Percentiles rank a stretch among this genome's conserved stretches.
Evolutionary conservation across 257 asterid species (phyloP).

Genomic region (Ocimum tenuiflorum): DNA sequence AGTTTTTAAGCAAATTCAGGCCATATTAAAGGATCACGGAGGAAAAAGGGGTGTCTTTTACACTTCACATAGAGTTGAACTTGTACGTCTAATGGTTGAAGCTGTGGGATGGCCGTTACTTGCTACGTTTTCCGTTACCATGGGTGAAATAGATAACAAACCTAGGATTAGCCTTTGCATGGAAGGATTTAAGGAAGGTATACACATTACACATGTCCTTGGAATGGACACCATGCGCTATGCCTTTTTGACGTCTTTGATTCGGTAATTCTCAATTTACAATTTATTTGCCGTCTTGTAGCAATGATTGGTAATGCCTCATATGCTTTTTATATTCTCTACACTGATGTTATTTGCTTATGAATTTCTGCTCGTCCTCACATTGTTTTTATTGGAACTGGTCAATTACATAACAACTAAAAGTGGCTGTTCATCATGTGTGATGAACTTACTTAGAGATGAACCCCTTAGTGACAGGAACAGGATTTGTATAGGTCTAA

Average conservation of each 20-base stretch:
- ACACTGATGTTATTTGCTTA: neutral
- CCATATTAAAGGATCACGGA: conserved; percentile 69
- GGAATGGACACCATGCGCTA: conserved; percentile 99
- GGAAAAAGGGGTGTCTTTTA: conserved; percentile 86
- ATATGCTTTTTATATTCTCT: conserved; percentile 3
- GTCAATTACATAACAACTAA: too few relatives aligned
- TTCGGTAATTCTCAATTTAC: conserved; percentile 49
- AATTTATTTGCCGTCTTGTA: neutral
- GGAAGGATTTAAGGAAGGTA: conserved; percentile 97
- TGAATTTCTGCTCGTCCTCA: conserved; percentile 14
- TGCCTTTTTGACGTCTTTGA: conserved; percentile 85
- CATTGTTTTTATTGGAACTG: neutral
- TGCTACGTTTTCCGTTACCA: conserved; percentile 94
- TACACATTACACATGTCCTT: conserved; percentile 86
- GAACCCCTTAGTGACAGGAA: too few relatives aligned
- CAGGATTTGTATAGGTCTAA: neutral
- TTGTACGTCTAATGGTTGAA: conserved; percentile 92
- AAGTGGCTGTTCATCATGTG: neutral
- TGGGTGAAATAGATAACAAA: conserved; percentile 97
- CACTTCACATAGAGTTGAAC: conserved; percentile 81
- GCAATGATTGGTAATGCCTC: conserved; percentile 17
- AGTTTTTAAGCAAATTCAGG: conserved; percentile 74
- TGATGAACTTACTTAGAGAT: neutral
- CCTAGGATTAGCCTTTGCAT: conserved; percentile 81
- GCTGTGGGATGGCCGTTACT: conserved; percentile 99